Percentiles rank a stretch among this genome's conserved stretches.
Evolutionary conservation across 345 rosid species (phyloP).

Genomic region (Noccaea caerulescens): DNA sequence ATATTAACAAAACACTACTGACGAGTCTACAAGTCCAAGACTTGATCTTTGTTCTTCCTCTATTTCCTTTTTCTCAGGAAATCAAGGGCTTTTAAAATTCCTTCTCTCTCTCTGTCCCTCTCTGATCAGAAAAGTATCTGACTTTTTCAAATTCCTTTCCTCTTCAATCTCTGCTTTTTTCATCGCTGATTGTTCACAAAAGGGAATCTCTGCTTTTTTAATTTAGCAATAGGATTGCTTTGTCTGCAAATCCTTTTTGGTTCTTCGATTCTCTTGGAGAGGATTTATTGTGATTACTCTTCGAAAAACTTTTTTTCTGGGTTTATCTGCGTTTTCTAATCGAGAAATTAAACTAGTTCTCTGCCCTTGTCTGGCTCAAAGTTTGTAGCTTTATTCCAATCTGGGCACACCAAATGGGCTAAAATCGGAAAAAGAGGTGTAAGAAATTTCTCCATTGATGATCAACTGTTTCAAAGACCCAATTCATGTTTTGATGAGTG

Average conservation of each 20-base stretch:
- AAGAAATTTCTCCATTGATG: constrained; percentile 41
- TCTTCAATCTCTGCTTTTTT: constrained; percentile 24
- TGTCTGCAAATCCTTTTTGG: not conserved
- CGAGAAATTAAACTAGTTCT: not conserved
- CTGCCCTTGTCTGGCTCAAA: constrained; percentile 15
- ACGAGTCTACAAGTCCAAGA: constrained; percentile 29
- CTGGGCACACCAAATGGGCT: constrained; percentile 31
- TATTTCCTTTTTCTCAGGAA: constrained; percentile 32
- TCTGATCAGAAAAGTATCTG: constrained; percentile 35
- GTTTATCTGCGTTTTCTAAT: constrained; percentile 17
- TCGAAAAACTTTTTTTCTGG: constrained; percentile 22
- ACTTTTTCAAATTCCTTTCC: constrained; percentile 37
- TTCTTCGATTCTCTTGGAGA: constrained; percentile 21
- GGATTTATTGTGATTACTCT: not conserved
- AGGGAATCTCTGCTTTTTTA: constrained; percentile 25
- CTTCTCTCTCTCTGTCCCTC: constrained; percentile 12
- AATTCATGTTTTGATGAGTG: constrained; percentile 58
- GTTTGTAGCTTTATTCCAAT: constrained; percentile 19
- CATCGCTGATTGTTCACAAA: constrained; percentile 26
- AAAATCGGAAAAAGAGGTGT: constrained; percentile 18
- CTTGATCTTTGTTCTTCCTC: constrained; percentile 22
- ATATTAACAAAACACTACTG: constrained; percentile 12
- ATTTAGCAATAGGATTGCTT: constrained; percentile 13
- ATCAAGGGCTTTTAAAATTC: constrained; percentile 8
- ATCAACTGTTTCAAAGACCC: constrained; percentile 42